A percentile compares a stretch with the other conserved stretches of the same genome.
These are phyloP conservation scores for Halophytophthora polymorphica DNA, from an alignment of 352 stramenopile genomes.

Conservation along the genomic window DNA sequence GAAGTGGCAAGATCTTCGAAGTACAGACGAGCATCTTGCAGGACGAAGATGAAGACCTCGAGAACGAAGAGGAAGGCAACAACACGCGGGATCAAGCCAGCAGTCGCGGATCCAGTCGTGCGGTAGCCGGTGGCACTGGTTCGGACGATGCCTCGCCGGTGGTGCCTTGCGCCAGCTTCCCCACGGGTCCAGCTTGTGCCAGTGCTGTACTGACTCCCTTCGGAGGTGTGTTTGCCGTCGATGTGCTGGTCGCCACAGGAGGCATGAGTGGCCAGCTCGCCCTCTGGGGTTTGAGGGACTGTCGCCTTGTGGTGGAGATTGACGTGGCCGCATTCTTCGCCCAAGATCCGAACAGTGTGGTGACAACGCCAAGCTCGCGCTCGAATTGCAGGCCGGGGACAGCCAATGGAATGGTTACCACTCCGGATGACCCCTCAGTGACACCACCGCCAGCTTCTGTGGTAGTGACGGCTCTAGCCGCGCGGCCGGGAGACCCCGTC, in stretches of 20 bases:
- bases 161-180: constrained; percentile 43
- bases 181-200: constrained; percentile 42
- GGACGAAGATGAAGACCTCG: constrained; percentile 57
- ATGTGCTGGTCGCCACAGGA: constrained; percentile 53
- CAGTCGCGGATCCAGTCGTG: constrained; percentile 1
- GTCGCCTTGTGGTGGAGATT: constrained; percentile 33
- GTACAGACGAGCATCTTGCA: constrained; percentile 46
- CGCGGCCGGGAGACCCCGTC: constrained; percentile 48
- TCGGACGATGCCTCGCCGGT: constrained; percentile 30
- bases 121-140: constrained; percentile 5
- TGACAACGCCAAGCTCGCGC: not conserved
- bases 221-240: constrained; percentile 37
- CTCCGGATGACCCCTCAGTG: not conserved
- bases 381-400: constrained; percentile 16
- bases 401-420: not conserved
- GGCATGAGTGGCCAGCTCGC: constrained; percentile 41
- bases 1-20: constrained; percentile 56
- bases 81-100: not conserved
- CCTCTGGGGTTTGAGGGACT: constrained; percentile 54
- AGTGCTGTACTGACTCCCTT: constrained; percentile 52
- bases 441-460: constrained; percentile 9
- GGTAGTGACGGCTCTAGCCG: constrained; percentile 45
- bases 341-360: constrained; percentile 12
- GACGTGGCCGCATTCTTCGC: constrained; percentile 43
- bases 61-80: constrained; percentile 59